Percentiles rank a stretch among this genome's conserved stretches.
These are phyloP conservation scores for Alternaria sp. DNA, from an alignment of 2,329 filamentous ascomycete genomes.

Conservation along the genomic window DNA sequence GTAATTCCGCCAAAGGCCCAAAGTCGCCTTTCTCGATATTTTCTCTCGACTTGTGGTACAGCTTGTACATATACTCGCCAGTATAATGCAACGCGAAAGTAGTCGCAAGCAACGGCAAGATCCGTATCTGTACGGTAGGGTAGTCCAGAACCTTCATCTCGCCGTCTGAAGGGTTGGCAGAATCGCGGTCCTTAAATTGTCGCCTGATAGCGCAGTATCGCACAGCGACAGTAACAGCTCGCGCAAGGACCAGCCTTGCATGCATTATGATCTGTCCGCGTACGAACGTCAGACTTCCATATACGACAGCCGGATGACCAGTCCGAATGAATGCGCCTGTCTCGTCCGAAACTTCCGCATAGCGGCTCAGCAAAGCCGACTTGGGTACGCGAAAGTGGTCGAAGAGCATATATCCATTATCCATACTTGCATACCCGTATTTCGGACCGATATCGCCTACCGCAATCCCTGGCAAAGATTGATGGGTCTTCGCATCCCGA, in stretches of 20 bases:
- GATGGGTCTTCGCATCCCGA: constrained; percentile 56
- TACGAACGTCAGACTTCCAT: constrained; percentile 59
- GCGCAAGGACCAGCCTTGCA: constrained; percentile 58
- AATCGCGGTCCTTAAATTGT: constrained; percentile 60
- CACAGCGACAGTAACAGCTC: constrained; percentile 61
- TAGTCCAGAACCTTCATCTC: constrained; percentile 58
- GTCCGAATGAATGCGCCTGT: constrained; percentile 55
- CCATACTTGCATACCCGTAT: constrained; percentile 61
- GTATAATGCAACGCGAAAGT: constrained; percentile 59
- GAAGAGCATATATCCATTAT: constrained; percentile 63
- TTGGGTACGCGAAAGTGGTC: constrained; percentile 56
- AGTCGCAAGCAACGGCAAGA: constrained; percentile 61
- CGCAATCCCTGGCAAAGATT: constrained; percentile 56
- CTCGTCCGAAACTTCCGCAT: constrained; percentile 56
- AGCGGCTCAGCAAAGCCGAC: constrained; percentile 58
- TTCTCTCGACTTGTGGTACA: constrained; percentile 55
- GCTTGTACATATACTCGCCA: constrained; percentile 57
- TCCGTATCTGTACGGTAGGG: constrained; percentile 61
- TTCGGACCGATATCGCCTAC: constrained; percentile 64
- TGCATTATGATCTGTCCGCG: constrained; percentile 58
- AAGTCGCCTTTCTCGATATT: constrained; percentile 60
- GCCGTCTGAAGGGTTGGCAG: constrained; percentile 46
- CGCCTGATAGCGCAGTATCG: constrained; percentile 58
- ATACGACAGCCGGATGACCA: constrained; percentile 58
- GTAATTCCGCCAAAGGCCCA: constrained; percentile 57